Percentiles rank a stretch among this genome's conserved stretches.
These are phyloP conservation scores for Globisporangium iwayamae DNA, from an alignment of 352 stramenopile species.

Conservation along the genomic window DNA sequence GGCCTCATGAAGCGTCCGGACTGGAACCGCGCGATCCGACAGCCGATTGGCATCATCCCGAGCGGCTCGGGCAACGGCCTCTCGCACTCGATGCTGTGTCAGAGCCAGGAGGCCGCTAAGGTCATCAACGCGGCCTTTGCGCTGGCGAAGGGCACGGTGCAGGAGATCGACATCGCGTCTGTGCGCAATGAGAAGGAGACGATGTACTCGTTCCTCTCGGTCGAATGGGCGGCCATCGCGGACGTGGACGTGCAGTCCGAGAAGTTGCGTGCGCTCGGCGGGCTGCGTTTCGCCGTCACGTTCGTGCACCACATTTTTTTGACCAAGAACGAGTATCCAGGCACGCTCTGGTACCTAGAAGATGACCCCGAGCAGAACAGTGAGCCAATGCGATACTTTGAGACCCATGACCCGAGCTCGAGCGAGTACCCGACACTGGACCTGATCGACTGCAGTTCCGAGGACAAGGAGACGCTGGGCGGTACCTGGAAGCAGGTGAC, in stretches of 20 bases:
- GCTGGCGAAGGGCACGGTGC: constrained; percentile 58
- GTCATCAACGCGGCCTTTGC: constrained; percentile 55
- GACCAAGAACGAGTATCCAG: constrained; percentile 43
- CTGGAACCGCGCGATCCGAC: constrained; percentile 66
- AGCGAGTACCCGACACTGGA: constrained; percentile 35
- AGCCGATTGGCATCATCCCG: constrained; percentile 61
- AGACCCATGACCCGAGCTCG: constrained; percentile 28
- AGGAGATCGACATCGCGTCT: constrained; percentile 66
- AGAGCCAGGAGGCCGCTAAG: constrained; percentile 39
- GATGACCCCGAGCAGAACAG: constrained; percentile 22
- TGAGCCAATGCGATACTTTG: constrained; percentile 33
- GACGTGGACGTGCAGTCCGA: constrained; percentile 83
- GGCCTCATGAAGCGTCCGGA: constrained; percentile 67
- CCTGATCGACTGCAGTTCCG: constrained; percentile 26
- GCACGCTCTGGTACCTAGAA: constrained; percentile 61
- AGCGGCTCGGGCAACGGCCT: constrained; percentile 68
- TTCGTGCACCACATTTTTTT: constrained; percentile 60
- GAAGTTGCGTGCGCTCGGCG: constrained; percentile 58
- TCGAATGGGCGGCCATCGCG: constrained; percentile 81
- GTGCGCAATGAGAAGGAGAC: constrained; percentile 52
- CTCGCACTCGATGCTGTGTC: constrained; percentile 54
- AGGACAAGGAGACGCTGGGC: constrained; percentile 7
- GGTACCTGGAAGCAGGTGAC: constrained; percentile 47
- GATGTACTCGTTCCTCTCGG: constrained; percentile 77
- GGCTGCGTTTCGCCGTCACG: constrained; percentile 59